These are phyloP conservation scores for Aureobasidium sp. DNA, from an alignment of 2,329 filamentous ascomycete species.

Conservation along the genomic window DNA sequence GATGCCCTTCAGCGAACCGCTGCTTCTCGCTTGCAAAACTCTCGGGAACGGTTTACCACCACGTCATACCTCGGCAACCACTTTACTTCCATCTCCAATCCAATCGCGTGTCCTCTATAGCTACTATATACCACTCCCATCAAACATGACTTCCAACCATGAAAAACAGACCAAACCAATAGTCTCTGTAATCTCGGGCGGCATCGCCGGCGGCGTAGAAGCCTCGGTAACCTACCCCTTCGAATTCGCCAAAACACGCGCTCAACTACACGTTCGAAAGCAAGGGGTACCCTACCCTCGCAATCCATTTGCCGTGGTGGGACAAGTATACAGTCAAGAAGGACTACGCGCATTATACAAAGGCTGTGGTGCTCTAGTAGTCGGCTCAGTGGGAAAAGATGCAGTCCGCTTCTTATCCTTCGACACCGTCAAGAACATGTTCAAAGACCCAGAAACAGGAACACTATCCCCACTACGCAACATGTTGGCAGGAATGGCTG, in stretches of 20 bases:
- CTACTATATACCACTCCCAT: not conserved
- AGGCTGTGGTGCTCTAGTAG: conserved; percentile 52
- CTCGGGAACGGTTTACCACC: not conserved
- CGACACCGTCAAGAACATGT: conserved; percentile 54
- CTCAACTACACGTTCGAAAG: conserved; percentile 40
- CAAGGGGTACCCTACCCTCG: conserved; percentile 36
- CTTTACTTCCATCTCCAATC: not conserved
- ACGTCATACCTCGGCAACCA: conserved; percentile 3
- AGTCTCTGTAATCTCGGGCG: conserved; percentile 29
- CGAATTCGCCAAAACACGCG: conserved; percentile 59
- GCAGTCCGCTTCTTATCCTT: conserved; percentile 59
- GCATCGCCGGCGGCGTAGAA: conserved; percentile 29
- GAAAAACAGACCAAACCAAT: conserved; percentile 23
- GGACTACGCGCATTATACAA: conserved; percentile 54
- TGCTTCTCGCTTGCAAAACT: not conserved
- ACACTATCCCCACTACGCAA: conserved; percentile 48
- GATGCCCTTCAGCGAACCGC: too few species aligned
- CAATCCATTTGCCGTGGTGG: conserved; percentile 53
- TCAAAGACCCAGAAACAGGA: conserved; percentile 48
- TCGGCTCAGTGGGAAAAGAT: conserved; percentile 56
- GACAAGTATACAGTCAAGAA: conserved; percentile 47
- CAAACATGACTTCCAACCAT: conserved; percentile 3
- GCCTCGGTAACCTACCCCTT: conserved; percentile 46
- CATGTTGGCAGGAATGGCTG: conserved; percentile 56
- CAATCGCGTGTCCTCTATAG: not conserved